These are phyloP conservation scores for Astrothelium macrocarpum DNA, from an alignment of 495 filamentous ascomycete species.

Conservation along the genomic window DNA sequence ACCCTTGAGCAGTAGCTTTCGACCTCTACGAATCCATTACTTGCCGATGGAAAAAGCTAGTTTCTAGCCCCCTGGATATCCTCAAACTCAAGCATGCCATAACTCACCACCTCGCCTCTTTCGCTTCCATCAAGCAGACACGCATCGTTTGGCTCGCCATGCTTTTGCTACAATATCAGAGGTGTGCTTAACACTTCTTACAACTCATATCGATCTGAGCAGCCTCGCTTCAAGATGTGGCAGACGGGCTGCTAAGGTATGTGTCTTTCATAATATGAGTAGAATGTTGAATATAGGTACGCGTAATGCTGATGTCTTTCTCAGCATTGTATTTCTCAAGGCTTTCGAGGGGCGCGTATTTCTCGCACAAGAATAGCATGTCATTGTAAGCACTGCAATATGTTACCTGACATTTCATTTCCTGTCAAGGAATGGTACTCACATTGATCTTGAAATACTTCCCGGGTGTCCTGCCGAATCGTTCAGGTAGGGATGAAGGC, in stretches of 20 bases:
- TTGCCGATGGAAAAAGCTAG: no score
- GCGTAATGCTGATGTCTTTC: conserved; percentile 14
- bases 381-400: conserved; percentile 30
- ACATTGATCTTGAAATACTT: conserved; percentile 29
- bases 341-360: conserved; percentile 27
- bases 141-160: no score
- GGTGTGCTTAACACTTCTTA: no score
- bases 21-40: no score
- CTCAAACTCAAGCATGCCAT: no score
- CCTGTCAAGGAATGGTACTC: conserved; percentile 10
- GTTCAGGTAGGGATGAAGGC: conserved; percentile 26
- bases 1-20: no score
- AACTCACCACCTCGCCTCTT: no score
- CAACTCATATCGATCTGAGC: no score
- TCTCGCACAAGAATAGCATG: conserved; percentile 34
- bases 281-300: neutral
- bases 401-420: neutral
- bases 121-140: no score
- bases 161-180: no score
- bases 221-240: neutral
- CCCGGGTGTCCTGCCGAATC: conserved; percentile 32
- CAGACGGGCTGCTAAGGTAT: neutral
- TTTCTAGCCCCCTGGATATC: no score
- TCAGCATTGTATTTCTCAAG: conserved; percentile 27
- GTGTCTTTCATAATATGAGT: neutral